These are phyloP conservation scores for Cladobotryum protrusum DNA, from an alignment of 2,329 filamentous ascomycete species.

Conservation along the genomic window DNA sequence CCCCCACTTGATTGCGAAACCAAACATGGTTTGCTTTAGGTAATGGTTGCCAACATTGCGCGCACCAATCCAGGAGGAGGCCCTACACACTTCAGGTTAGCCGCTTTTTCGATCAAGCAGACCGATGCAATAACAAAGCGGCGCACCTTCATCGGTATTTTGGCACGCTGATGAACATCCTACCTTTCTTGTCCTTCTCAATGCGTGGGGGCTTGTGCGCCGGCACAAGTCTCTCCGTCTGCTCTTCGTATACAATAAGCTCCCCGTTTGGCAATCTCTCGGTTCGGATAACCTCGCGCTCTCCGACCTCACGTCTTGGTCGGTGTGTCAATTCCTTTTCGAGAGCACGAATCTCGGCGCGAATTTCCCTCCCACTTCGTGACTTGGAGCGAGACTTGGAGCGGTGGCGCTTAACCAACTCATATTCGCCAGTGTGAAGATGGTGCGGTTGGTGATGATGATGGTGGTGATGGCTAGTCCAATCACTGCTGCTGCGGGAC, in stretches of 20 bases:
- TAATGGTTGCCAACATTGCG: conserved; percentile 66
- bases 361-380: conserved; percentile 56
- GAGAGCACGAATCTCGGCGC: conserved; percentile 64
- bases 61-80: conserved; percentile 58
- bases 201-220: conserved; percentile 57
- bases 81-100: conserved; percentile 41
- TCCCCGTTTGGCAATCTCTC: conserved; percentile 55
- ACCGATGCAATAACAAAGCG: conserved; percentile 18
- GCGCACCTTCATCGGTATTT: conserved; percentile 57
- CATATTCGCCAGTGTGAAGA: conserved; percentile 15
- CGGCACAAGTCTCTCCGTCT: conserved; percentile 50
- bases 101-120: conserved; percentile 16
- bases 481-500: conserved; percentile 30
- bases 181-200: conserved; percentile 93
- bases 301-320: conserved; percentile 30
- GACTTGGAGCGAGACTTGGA: conserved; percentile 33
- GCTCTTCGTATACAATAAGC: conserved; percentile 57
- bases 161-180: conserved; percentile 78
- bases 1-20: neutral
- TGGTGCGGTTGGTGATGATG: conserved; percentile 14
- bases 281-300: conserved; percentile 49
- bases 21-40: conserved; percentile 34
- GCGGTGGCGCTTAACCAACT: conserved; percentile 29
- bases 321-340: conserved; percentile 45
- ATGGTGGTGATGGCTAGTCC: conserved; percentile 23